Conservation (phyloP, 73 alveolate genomes). For the Paramecium octaurelia region DNA sequence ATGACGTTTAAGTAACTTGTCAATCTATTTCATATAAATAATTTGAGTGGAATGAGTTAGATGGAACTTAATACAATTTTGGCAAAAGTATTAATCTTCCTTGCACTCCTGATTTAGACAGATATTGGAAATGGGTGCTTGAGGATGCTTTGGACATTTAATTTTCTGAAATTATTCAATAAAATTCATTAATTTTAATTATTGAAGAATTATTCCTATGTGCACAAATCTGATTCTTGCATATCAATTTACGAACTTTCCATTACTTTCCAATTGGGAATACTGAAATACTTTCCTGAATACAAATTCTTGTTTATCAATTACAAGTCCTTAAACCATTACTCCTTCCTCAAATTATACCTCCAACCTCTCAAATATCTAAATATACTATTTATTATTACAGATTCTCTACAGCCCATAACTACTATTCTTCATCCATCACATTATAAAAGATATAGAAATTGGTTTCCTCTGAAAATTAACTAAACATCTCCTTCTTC, state of each 20-base stretch:
- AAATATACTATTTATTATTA: not conserved
- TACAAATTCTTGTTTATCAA: not conserved
- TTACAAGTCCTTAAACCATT: conserved; percentile 4
- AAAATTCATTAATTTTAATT: conserved; percentile 13
- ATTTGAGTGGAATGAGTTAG: not conserved
- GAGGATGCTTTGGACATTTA: conserved; percentile 28
- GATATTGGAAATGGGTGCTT: not conserved
- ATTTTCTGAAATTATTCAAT: not conserved
- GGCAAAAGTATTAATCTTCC: not conserved
- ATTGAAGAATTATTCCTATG: not conserved
- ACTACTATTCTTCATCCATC: conserved; percentile 15
- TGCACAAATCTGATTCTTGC: not conserved
- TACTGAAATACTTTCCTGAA: conserved; percentile 22
- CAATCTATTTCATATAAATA: not conserved
- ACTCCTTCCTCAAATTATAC: not conserved
- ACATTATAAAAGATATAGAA: conserved; percentile 25
- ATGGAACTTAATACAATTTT: conserved; percentile 13
- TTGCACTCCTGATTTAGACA: not conserved
- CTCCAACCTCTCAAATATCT: conserved; percentile 19
- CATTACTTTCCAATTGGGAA: not conserved
- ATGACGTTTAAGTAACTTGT: not conserved
- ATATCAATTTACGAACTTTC: conserved; percentile 8
- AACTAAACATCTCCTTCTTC: not conserved
- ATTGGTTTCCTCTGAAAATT: conserved; percentile 16
- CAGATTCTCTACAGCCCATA: conserved; percentile 3